Evolutionary conservation across 2,329 filamentous ascomycete genomes (phyloP).

Genomic region (Pseudohalonectria lignicola): DNA sequence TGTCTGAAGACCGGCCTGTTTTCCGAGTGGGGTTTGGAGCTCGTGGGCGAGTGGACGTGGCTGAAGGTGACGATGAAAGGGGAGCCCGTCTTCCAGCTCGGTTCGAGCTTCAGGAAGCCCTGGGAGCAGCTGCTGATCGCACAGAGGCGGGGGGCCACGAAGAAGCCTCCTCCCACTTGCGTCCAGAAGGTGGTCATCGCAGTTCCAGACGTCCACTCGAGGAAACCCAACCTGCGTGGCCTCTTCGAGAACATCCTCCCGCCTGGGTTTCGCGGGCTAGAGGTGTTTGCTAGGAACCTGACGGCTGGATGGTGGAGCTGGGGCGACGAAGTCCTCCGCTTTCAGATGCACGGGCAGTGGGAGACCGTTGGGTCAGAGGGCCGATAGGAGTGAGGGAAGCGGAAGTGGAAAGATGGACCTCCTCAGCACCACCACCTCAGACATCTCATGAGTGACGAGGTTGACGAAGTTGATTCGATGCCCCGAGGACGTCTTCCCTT

Average conservation of each 20-base stretch:
- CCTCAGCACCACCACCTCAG: not conserved
- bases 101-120: slow-evolving; percentile 57
- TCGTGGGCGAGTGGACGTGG: slow-evolving; percentile 67
- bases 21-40: slow-evolving; percentile 56
- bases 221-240: slow-evolving; percentile 61
- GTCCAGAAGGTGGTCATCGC: slow-evolving; percentile 49
- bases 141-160: slow-evolving; percentile 22
- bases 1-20: slow-evolving; percentile 34
- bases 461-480: not conserved
- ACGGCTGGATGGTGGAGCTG: slow-evolving; percentile 70
- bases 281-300: slow-evolving; percentile 66
- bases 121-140: slow-evolving; percentile 65
- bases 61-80: slow-evolving; percentile 58
- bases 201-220: slow-evolving; percentile 66
- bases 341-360: slow-evolving; percentile 51
- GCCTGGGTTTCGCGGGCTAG: slow-evolving; percentile 45
- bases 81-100: slow-evolving; percentile 50
- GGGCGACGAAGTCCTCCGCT: slow-evolving; percentile 64
- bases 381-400: not conserved
- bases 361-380: not conserved
- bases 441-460: not conserved
- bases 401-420: not conserved
- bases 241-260: slow-evolving; percentile 47
- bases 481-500: too few species aligned
- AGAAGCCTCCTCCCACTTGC: slow-evolving; percentile 14